phyloP scores from a whole-genome alignment of 257 asterid species.

The Linaria vulgaris region DNA sequence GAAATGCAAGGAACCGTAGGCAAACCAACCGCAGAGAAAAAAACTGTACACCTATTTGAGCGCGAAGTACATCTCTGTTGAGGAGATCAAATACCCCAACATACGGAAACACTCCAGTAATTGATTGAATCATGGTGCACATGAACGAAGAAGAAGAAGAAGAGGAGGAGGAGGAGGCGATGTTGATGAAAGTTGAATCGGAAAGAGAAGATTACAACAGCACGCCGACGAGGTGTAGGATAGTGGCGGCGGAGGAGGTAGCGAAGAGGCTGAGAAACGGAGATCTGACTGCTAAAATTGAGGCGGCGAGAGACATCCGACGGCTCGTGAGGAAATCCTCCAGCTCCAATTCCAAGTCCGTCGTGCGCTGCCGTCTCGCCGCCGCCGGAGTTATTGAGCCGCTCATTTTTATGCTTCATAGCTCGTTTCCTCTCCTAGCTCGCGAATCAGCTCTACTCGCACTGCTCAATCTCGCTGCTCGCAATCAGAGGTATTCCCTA shows the following conservation, averaged over 20 bases:
- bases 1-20: conserved; percentile 19
- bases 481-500: conserved; percentile 52
- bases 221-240: conserved; percentile 33
- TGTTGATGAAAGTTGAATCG: conserved; percentile 32
- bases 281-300: conserved; percentile 58
- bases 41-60: conserved; percentile 30
- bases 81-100: conserved; percentile 10
- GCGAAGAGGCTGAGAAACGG: conserved; percentile 58
- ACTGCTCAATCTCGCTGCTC: conserved; percentile 89
- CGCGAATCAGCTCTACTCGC: conserved; percentile 88
- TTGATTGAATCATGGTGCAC: too few species aligned
- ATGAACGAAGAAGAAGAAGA: conserved; percentile 32
- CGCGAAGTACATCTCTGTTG: conserved; percentile 28
- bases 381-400: conserved; percentile 88
- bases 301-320: conserved; percentile 80
- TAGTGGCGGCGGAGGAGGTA: conserved; percentile 52
- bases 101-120: neutral
- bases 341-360: conserved; percentile 52
- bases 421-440: conserved; percentile 50
- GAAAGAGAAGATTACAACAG: conserved; percentile 11
- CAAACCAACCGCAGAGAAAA: conserved; percentile 22
- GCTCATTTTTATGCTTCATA: conserved; percentile 68
- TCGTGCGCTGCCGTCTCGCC: conserved; percentile 68
- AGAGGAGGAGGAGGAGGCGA: conserved; percentile 45
- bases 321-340: conserved; percentile 72